These are phyloP conservation scores for Nannizziopsis barbatae DNA, from an alignment of 2,329 filamentous ascomycete genomes.

Conservation along the genomic window DNA sequence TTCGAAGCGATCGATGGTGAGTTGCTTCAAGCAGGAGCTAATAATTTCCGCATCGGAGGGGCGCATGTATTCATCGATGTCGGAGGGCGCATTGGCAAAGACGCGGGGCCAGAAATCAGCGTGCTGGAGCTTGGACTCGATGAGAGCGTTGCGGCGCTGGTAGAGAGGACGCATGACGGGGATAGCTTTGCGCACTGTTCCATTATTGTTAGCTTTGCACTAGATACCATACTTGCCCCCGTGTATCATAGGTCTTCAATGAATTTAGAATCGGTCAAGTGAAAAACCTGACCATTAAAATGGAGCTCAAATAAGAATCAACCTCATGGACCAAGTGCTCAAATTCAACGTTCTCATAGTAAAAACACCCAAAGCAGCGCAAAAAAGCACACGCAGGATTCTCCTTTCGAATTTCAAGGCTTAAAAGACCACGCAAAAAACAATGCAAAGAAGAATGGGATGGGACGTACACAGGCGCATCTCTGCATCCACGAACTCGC, in stretches of 20 bases:
- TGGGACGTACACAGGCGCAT: conserved; percentile 61
- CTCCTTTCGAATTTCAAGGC: too few relatives aligned
- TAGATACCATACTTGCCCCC: not conserved
- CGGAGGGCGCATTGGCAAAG: conserved; percentile 71
- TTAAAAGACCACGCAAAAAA: too few relatives aligned
- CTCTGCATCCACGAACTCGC: conserved; percentile 74
- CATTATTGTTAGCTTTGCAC: not conserved
- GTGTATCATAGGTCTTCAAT: not conserved
- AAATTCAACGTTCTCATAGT: too few relatives aligned
- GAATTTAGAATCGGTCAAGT: not conserved
- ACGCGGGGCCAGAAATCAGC: conserved; percentile 92
- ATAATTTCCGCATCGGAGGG: conserved; percentile 62
- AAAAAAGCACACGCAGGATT: too few relatives aligned
- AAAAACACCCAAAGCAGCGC: too few relatives aligned
- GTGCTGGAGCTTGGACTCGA: conserved; percentile 50
- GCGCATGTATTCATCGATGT: conserved; percentile 81
- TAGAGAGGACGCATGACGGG: conserved; percentile 60
- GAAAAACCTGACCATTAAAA: too few relatives aligned
- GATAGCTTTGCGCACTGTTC: conserved; percentile 61
- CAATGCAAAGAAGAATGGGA: conserved; percentile 10
- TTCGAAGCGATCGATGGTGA: conserved; percentile 73
- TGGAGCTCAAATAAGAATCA: too few relatives aligned
- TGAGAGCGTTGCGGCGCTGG: conserved; percentile 58
- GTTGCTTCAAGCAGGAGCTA: conserved; percentile 51
- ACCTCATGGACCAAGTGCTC: too few relatives aligned